These are phyloP conservation scores for Collariella sp. DNA, from an alignment of 495 filamentous ascomycete genomes.

Conservation along the genomic window DNA sequence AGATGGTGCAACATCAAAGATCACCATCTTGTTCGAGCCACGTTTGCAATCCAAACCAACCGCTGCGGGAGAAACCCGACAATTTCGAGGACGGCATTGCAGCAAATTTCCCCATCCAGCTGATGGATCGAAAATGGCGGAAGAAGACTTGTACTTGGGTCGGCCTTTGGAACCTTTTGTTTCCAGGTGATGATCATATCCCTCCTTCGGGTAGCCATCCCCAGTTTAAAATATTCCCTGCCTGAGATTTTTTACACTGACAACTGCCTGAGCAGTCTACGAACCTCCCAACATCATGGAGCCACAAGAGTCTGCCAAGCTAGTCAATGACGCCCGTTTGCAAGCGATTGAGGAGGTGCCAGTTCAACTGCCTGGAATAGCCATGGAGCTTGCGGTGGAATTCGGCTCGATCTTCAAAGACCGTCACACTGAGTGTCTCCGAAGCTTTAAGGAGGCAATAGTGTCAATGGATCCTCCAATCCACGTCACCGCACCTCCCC, in stretches of 20 bases:
- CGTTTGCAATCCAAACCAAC: not conserved
- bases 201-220: not conserved
- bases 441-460: too few relatives aligned
- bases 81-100: constrained; percentile 1
- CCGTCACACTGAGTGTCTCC: too few relatives aligned
- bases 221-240: too few relatives aligned
- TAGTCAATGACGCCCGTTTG: not conserved
- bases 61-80: not conserved
- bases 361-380: too few relatives aligned
- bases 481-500: too few relatives aligned
- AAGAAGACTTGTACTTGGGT: not conserved
- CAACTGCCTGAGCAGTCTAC: not conserved
- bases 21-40: not conserved
- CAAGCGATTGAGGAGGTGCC: too few relatives aligned
- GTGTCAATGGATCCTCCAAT: too few relatives aligned
- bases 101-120: too few relatives aligned
- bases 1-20: not conserved
- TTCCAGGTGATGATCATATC: not conserved
- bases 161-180: not conserved
- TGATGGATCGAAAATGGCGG: not conserved
- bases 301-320: not conserved
- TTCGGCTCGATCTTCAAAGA: too few relatives aligned
- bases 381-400: too few relatives aligned
- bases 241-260: not conserved
- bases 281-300: not conserved